Evolutionary conservation across 768 basidiomycete genomes (phyloP), one percentile per base, ranked within the genome.

Genomic region (Mrakia gelida): DNA sequence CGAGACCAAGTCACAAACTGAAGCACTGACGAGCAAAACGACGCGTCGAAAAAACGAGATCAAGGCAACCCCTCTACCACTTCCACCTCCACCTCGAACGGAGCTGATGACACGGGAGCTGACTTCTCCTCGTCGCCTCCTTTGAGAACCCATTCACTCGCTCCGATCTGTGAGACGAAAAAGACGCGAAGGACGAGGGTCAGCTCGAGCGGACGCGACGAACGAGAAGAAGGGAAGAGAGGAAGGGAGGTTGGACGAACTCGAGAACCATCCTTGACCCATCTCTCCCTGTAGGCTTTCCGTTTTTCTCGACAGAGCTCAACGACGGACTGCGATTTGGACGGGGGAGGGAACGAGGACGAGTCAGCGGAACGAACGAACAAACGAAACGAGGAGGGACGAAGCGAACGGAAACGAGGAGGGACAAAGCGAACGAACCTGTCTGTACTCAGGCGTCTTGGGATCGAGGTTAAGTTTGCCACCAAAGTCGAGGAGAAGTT

Each of bases 221-320:
- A 41, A 23, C 38, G 43, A 23, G 68, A 61, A 9, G 38, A 18
- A 34, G 0, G 59, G 30, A 9, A 52, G 28, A 11, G n/a, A 52
- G 45, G 45, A 28, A 54, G 32, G 54, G 45, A n/a, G 49, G n/a
- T 3, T 7, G 34, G 41, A 76, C 75, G 26, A 16, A 76, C 75
- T n/a, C 32, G 38, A 11, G 59, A 75, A 23, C 75, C 75, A 54
- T 43, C 68, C 7, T 34, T 49, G 7, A 70, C 68, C 75, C 75
- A 76, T 49, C 67, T 65, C 11, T 49, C 52, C 21, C 75, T 67
- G 56, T 76, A 76, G 7, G 65, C 65, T 30, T 70, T 52, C 11
- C 75, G 43, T 16, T 54, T 65, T 23, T 71, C 45, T 13, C 30
- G 38, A 13, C 65, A 70, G 4, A 76, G 65, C 23, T 45, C 75